Evolutionary conservation across 1,284 basidiomycete species (phyloP).

Genomic region (Ustilago crameri): DNA sequence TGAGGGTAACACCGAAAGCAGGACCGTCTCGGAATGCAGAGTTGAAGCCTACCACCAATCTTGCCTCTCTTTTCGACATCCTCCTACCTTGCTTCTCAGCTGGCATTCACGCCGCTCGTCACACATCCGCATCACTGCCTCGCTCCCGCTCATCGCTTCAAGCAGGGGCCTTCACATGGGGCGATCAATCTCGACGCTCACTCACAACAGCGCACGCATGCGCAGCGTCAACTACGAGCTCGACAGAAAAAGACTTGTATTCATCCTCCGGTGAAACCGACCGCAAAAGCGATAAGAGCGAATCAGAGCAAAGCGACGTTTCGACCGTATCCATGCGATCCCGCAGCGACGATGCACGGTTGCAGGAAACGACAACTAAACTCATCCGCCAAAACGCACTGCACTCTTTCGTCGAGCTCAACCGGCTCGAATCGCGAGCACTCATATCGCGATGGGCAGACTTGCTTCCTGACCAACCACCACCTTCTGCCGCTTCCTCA

Average conservation of each 20-base stretch:
- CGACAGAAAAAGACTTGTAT: background rate
- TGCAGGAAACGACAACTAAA: constrained; percentile 19
- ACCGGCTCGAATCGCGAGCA: constrained; percentile 13
- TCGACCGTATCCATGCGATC: constrained; percentile 20
- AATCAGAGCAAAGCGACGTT: constrained; percentile 41
- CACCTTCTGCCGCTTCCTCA: background rate
- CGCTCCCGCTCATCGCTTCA: constrained; percentile 14
- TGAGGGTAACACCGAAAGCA: constrained; percentile 8
- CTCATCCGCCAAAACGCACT: constrained; percentile 37
- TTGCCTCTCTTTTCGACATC: constrained; percentile 16
- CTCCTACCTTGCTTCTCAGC: constrained; percentile 23
- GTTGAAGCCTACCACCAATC: background rate
- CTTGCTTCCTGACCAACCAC: constrained; percentile 27
- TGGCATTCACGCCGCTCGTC: background rate
- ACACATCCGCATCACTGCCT: background rate
- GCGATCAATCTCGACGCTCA: background rate
- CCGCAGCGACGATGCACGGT: constrained; percentile 26
- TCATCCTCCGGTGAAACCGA: constrained; percentile 29
- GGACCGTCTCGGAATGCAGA: background rate
- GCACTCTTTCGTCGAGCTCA: constrained; percentile 34
- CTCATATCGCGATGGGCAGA: constrained; percentile 24
- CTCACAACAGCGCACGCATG: background rate
- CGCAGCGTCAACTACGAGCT: background rate
- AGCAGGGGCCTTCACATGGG: constrained; percentile 22
- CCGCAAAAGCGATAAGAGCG: constrained; percentile 38